Base-by-base conservation (phyloP, 2,329 filamentous ascomycete genomes). In the Daldinia sp. region DNA sequence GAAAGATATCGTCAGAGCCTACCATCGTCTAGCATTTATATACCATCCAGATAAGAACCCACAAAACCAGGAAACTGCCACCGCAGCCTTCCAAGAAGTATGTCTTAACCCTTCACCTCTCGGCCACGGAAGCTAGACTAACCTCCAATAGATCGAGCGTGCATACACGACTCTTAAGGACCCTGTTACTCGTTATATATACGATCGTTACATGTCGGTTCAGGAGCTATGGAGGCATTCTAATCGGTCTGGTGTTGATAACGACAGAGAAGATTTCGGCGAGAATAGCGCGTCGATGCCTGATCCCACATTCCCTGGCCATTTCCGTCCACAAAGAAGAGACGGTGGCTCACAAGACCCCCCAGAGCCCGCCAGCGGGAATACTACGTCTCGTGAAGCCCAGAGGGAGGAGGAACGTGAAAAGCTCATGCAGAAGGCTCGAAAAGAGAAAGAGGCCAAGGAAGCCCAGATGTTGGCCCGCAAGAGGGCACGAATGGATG, bases 31-130 rank as follows among this genome's bases (percentile, higher is more conserved):
- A 6, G 72, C 70, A 3, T 60, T 39, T 0, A 49, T 70, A 2
- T 60, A 72, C n/a, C 70, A 75, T 32, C 72, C 72, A 0, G 71
- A 75, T 41, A 72, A 66, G 60, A 74, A 74, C 35, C 70, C 61
- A 1, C 48, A 51, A 2, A 64, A 70, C 11, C 11, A 47, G 0
- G 63, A 68, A 29, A 63, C 60, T 13, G 70, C 72, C 1, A 74
- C 72, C 0, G 55, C 21, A 5, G 51, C 39, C 3, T 75, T 75
- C 35, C 71, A 74, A 39, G 64, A 61, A 50, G 71, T 73, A 58
- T 7, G 27, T 50, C 41, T 8, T 2, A 10, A n/a, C 23, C 43
- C 39, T 37, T 19, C 7, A 27, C 29, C 11, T 19, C 10, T 8
- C 9, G 35, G 3, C 11, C 13, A 32, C 11, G 19, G 13, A 17